Conservation (phyloP, 768 basidiomycete species). For the Russula sp. region DNA sequence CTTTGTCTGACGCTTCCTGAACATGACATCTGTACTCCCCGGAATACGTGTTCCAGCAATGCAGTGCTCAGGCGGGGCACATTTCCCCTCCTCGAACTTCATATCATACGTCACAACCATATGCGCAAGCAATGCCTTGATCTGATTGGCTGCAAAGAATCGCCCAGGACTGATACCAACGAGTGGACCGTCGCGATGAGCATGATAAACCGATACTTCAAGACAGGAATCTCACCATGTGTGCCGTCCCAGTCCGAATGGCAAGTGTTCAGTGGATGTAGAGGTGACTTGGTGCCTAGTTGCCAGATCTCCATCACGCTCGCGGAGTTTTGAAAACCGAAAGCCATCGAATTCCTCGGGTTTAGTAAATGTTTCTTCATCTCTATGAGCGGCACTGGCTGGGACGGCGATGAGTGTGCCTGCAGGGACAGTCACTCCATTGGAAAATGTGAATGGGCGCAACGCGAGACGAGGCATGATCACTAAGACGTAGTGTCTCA, state of each 20-base stretch:
- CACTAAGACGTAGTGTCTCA: constrained; percentile 15
- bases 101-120: constrained; percentile 27
- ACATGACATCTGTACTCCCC: constrained; percentile 20
- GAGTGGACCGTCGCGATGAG: neutral
- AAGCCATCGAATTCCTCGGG: constrained; percentile 38
- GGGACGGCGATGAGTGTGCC: constrained; percentile 34
- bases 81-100: constrained; percentile 23
- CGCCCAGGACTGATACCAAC: constrained; percentile 25
- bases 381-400: constrained; percentile 29
- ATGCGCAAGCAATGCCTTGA: constrained; percentile 27
- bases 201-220: neutral
- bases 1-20: constrained; percentile 23
- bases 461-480: constrained; percentile 31
- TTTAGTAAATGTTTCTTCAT: constrained; percentile 31
- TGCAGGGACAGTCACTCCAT: constrained; percentile 38
- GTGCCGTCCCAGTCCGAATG: constrained; percentile 29
- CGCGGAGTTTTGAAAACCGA: constrained; percentile 31
- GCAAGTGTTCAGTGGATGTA: constrained; percentile 21
- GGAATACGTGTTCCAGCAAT: constrained; percentile 13
- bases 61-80: neutral
- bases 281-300: constrained; percentile 10
- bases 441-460: constrained; percentile 39
- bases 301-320: neutral
- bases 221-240: constrained; percentile 25
- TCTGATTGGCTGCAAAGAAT: constrained; percentile 26